Conservation (phyloP, 805 yeast genomes). For the Metschnikowia corniflorae region DNA sequence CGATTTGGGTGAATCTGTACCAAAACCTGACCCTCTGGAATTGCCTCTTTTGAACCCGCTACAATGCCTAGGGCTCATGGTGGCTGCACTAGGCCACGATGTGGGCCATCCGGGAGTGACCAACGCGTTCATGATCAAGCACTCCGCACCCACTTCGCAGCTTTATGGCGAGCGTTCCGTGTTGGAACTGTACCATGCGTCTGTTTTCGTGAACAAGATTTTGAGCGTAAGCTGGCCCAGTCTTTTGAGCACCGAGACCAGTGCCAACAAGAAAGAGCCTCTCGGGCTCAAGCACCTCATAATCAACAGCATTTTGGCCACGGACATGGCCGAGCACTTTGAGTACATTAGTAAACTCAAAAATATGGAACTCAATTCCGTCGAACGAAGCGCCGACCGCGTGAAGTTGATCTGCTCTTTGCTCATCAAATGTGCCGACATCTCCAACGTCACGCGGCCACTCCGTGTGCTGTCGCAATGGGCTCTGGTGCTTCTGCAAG, state of each 20-base stretch:
- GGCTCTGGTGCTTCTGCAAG: conserved; percentile 78
- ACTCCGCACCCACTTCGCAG: conserved; percentile 60
- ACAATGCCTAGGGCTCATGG: conserved; percentile 57
- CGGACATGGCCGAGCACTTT: conserved; percentile 91
- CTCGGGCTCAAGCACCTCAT: conserved; percentile 27
- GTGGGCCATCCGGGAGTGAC: conserved; percentile 97
- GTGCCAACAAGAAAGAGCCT: conserved; percentile 25
- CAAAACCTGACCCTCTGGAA: background rate
- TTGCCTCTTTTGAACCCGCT: conserved; percentile 31
- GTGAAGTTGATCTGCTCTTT: conserved; percentile 55
- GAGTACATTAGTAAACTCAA: conserved; percentile 59
- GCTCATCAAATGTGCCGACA: conserved; percentile 91
- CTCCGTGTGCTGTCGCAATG: conserved; percentile 73
- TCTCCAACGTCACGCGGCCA: conserved; percentile 87
- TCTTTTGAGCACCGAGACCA: conserved; percentile 32
- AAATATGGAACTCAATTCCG: conserved; percentile 19
- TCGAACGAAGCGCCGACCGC: conserved; percentile 21
- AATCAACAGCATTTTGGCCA: conserved; percentile 43
- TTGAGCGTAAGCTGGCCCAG: conserved; percentile 37
- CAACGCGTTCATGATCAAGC: conserved; percentile 59
- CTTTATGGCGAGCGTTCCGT: conserved; percentile 64
- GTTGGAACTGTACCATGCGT: conserved; percentile 78
- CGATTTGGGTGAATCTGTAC: background rate
- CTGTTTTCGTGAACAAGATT: conserved; percentile 49
- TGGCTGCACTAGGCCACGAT: conserved; percentile 93